Evolutionary conservation across 768 basidiomycete species (phyloP), one percentile per base, ranked within the genome.

Genomic region (Kwoniella heveanensis): DNA sequence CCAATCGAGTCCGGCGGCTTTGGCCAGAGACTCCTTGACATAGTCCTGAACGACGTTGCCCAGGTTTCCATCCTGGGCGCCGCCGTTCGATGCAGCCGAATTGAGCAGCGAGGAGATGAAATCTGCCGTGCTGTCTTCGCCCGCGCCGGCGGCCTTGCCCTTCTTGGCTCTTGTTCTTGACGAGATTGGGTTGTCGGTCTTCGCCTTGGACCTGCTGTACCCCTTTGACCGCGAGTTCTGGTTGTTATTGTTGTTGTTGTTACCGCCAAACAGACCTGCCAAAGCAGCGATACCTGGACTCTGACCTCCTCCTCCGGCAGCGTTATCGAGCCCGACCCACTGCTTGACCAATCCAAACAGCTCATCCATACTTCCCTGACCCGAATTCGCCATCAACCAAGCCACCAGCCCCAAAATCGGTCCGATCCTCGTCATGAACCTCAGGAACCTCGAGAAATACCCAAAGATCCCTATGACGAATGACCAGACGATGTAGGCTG

Each of bases 381-480:
- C 75, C 8, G 72, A 74, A 30, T 50, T 60, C 19, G 69, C 65
- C 75, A 77, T 77, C 29, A 77, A 22, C 68, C 69, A 74, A 1
- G 62, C 71, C 21, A 74, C 60, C 2, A 77, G n/a, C 10, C 70
- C 75, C 7, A 77, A 39, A 32, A 77, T 64, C 0, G 75, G 72
- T 21, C 72, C 73, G 37, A 77, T 67, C n/a, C 64, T 64, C 49
- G 67, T 22, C 17, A 53, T 57, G 64, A 77, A 74, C 9, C 72
- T 55, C 17, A 74, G n/a, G 55, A 77, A 59, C 6, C 75, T 62
- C 13, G 72, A 67, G 27, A 72, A 66, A 44, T 71, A 74, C 4
- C 75, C 72, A 22, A 77, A 63, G 24, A 72, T 32, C 0, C 62
- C 64, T 2, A 67, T 36, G 47, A 74, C 26, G 32, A 64, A 65